Conservation (phyloP, 1,139 yeast genomes). For the Hemisphaericaspora lyxosophila region DNA sequence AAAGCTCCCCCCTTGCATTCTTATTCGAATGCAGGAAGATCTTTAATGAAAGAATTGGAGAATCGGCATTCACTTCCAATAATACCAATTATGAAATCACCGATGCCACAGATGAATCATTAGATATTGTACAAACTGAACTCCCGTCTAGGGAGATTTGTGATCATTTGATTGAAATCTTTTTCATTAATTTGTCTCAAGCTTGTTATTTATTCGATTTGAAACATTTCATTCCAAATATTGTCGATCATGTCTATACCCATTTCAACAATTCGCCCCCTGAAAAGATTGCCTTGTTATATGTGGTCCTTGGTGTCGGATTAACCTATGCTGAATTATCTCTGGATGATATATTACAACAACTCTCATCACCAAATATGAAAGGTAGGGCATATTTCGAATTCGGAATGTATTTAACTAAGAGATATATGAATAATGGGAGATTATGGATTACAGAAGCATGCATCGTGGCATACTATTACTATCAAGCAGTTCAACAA, state of each 20-base stretch:
- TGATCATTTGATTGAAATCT: constrained; percentile 9
- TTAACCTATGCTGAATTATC: constrained; percentile 13
- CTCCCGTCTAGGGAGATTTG: constrained; percentile 11
- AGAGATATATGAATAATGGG: constrained; percentile 12
- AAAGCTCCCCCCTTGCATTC: constrained; percentile 24
- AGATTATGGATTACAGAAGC: constrained; percentile 44
- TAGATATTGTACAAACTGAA: constrained; percentile 12
- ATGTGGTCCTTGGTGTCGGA: constrained; percentile 14
- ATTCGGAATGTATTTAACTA: constrained; percentile 13
- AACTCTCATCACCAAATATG: constrained; percentile 11
- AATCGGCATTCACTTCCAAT: constrained; percentile 11
- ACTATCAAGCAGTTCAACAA: constrained; percentile 35
- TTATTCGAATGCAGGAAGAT: constrained; percentile 24
- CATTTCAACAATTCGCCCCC: constrained; percentile 11
- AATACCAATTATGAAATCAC: constrained; percentile 10
- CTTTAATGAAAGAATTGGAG: constrained; percentile 17
- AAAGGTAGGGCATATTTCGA: constrained; percentile 14
- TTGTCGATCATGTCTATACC: constrained; percentile 12
- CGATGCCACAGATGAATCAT: constrained; percentile 13
- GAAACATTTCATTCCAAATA: constrained; percentile 7
- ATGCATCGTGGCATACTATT: constrained; percentile 34
- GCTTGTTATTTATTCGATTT: constrained; percentile 14
- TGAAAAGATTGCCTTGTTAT: constrained; percentile 12
- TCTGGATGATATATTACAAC: constrained; percentile 10
- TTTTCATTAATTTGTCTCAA: constrained; percentile 10